These are phyloP conservation scores for Aspergillus steynii DNA, from an alignment of 495 filamentous ascomycete genomes.

Conservation along the genomic window DNA sequence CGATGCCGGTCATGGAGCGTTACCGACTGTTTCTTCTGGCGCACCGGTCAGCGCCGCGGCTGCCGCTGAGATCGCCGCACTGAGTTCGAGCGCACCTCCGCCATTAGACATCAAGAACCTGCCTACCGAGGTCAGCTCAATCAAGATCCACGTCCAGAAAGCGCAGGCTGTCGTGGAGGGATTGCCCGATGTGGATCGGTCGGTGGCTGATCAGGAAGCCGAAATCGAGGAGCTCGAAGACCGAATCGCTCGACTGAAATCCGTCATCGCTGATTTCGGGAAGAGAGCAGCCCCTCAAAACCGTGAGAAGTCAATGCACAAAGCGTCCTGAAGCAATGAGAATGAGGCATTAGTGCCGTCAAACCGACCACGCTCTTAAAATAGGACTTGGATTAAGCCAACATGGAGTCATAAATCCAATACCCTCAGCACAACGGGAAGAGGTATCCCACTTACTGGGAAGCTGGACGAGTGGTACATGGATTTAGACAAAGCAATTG, in stretches of 20 bases:
- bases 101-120: constrained; percentile 76
- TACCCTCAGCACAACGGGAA: neutral
- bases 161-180: constrained; percentile 66
- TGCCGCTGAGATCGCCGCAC: constrained; percentile 24
- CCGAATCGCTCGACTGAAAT: constrained; percentile 58
- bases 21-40: constrained; percentile 23
- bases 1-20: constrained; percentile 19
- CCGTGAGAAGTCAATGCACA: constrained; percentile 17
- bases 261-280: constrained; percentile 52
- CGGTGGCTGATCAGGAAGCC: constrained; percentile 72
- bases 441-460: neutral
- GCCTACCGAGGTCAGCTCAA: constrained; percentile 65
- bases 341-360: neutral
- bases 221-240: constrained; percentile 79
- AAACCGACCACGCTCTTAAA: neutral
- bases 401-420: neutral
- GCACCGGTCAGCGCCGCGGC: constrained; percentile 17
- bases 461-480: neutral
- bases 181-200: constrained; percentile 73
- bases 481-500: neutral
- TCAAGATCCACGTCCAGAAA: constrained; percentile 79
- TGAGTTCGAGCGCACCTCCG: constrained; percentile 36
- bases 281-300: constrained; percentile 24
- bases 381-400: neutral
- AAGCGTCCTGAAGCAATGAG: constrained; percentile 1